Evolutionary conservation across 352 stramenopile species (phyloP).

Genomic region (Phytophthora lateralis): DNA sequence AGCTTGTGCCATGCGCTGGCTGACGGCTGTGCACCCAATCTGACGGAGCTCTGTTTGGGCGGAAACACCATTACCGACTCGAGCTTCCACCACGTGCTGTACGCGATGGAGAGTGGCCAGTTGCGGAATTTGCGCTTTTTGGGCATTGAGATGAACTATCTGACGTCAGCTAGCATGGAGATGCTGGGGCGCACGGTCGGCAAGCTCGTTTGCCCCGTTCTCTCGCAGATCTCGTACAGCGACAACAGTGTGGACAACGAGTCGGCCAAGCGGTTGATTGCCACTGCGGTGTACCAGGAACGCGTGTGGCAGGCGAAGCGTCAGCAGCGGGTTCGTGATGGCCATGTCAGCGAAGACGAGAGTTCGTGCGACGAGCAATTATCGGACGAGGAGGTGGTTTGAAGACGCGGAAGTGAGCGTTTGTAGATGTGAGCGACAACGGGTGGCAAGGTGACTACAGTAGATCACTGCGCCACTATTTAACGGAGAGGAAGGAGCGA

Average conservation of each 20-base stretch:
- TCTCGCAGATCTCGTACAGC: constrained; percentile 89
- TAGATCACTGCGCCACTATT: constrained; percentile 33
- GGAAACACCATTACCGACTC: constrained; percentile 87
- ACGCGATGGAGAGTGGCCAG: constrained; percentile 80
- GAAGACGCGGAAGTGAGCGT: constrained; percentile 17
- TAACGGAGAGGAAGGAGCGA: constrained; percentile 22
- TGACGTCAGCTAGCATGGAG: constrained; percentile 83
- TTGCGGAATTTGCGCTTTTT: constrained; percentile 70
- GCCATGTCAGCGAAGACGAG: constrained; percentile 31
- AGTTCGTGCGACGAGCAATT: constrained; percentile 48
- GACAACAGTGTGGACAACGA: constrained; percentile 83
- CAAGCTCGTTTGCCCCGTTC: constrained; percentile 75
- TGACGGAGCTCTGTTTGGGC: constrained; percentile 80
- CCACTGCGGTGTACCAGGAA: constrained; percentile 77
- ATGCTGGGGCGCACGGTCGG: constrained; percentile 85
- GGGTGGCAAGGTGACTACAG: background rate
- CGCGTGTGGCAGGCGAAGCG: constrained; percentile 64
- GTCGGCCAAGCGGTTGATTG: constrained; percentile 77
- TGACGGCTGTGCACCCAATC: constrained; percentile 66
- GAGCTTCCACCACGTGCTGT: constrained; percentile 83
- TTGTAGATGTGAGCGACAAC: constrained; percentile 29
- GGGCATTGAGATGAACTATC: constrained; percentile 88
- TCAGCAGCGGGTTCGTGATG: constrained; percentile 55
- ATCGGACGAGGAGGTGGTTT: constrained; percentile 43
- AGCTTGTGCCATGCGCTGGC: constrained; percentile 75